Percentiles rank a stretch among this genome's conserved stretches.
phyloP scores from a whole-genome alignment of 2,329 filamentous ascomycete species.

The Xylaria digitata region DNA sequence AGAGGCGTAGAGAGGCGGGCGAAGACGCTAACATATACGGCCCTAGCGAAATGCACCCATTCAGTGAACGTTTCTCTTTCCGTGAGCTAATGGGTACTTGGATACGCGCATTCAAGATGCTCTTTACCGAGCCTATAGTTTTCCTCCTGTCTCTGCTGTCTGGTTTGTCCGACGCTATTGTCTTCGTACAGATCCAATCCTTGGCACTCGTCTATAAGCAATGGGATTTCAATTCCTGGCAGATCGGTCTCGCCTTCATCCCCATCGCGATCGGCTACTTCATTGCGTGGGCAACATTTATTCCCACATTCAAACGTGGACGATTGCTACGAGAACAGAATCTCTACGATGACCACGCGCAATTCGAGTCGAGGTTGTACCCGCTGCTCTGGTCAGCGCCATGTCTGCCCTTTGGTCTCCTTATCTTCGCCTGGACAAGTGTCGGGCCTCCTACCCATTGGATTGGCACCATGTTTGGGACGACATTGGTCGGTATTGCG shows the following conservation, averaged over 20 bases:
- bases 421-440: slow-evolving; percentile 73
- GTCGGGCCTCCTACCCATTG: slow-evolving; percentile 65
- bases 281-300: slow-evolving; percentile 67
- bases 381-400: slow-evolving; percentile 69
- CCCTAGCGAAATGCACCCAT: slow-evolving; percentile 73
- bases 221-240: slow-evolving; percentile 64
- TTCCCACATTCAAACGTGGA: slow-evolving; percentile 62
- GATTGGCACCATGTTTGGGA: slow-evolving; percentile 72
- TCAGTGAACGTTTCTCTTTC: slow-evolving; percentile 52
- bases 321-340: slow-evolving; percentile 58
- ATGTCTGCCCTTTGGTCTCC: slow-evolving; percentile 70
- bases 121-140: slow-evolving; percentile 73
- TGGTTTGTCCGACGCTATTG: slow-evolving; percentile 72
- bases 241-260: slow-evolving; percentile 56
- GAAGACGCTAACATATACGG: slow-evolving; percentile 73
- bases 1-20: slow-evolving; percentile 73
- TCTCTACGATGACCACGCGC: slow-evolving; percentile 65
- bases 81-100: slow-evolving; percentile 63
- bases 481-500: slow-evolving; percentile 70
- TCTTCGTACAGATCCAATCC: slow-evolving; percentile 75
- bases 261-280: slow-evolving; percentile 65
- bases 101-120: slow-evolving; percentile 72
- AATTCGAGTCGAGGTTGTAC: slow-evolving; percentile 69
- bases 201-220: slow-evolving; percentile 70
- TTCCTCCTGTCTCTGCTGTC: slow-evolving; percentile 68